These are phyloP conservation scores for Lagerstroemia speciosa DNA, from an alignment of 345 rosid species.

Conservation along the genomic window DNA sequence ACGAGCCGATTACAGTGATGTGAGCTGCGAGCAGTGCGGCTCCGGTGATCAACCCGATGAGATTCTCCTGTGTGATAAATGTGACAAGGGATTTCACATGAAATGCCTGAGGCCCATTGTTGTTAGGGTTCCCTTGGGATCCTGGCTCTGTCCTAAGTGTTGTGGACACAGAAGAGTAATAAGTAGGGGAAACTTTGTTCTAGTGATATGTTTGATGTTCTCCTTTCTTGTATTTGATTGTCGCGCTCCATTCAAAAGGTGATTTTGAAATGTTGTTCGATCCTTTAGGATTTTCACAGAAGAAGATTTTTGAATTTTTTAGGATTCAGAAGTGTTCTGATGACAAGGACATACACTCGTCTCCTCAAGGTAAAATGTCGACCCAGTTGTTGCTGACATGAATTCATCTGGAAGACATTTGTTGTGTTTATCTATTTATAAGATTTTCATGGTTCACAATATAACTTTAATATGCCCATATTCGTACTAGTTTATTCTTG, in stretches of 20 bases:
- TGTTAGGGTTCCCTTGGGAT: conserved; percentile 65
- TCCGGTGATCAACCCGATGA: conserved; percentile 60
- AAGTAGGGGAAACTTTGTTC: conserved; percentile 46
- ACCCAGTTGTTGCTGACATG: not conserved
- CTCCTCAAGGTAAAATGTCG: conserved; percentile 46
- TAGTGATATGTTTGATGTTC: not conserved
- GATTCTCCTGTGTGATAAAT: conserved; percentile 76
- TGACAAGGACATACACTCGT: conserved; percentile 19
- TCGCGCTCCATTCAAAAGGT: conserved; percentile 8
- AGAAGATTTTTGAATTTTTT: conserved; percentile 71
- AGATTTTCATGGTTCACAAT: not conserved
- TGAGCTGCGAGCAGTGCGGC: conserved; percentile 63
- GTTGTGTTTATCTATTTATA: not conserved
- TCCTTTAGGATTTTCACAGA: conserved; percentile 63
- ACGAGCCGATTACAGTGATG: conserved; percentile 34
- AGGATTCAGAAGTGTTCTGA: conserved; percentile 45
- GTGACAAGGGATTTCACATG: conserved; percentile 87
- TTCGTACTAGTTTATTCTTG: not conserved
- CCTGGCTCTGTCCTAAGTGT: conserved; percentile 71
- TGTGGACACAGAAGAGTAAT: conserved; percentile 64
- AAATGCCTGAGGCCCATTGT: conserved; percentile 79
- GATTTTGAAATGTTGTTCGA: conserved; percentile 5
- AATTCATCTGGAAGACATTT: not conserved
- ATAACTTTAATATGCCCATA: not conserved
- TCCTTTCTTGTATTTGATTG: not conserved